A percentile compares a stretch with the other conserved stretches of the same genome.
Evolutionary conservation across 140 eudicot genomes (phyloP).

Genomic region (Eryngium alpinum): DNA sequence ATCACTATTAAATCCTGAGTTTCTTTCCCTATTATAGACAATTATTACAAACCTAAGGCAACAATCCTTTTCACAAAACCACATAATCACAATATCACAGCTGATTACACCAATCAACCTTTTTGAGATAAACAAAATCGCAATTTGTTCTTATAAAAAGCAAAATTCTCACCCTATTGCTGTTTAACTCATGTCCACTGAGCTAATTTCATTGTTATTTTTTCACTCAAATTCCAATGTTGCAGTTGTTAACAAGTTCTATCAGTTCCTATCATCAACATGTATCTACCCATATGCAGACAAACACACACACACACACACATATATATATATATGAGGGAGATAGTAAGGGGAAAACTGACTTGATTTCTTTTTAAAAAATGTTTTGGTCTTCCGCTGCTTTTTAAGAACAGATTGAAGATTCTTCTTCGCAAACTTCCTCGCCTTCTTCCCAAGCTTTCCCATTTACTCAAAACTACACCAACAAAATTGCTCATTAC

Average conservation of each 20-base stretch:
- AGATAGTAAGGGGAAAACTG: background rate
- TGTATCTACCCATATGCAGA: too few species aligned
- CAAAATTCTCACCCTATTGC: too few species aligned
- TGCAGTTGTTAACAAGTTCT: too few species aligned
- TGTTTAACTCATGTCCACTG: too few species aligned
- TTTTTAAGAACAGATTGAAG: slow-evolving; percentile 57
- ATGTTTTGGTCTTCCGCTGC: slow-evolving; percentile 56
- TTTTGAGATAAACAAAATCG: too few species aligned
- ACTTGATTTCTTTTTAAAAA: slow-evolving; percentile 59
- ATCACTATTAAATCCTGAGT: background rate
- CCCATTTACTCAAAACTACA: slow-evolving; percentile 45
- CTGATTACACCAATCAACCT: too few species aligned
- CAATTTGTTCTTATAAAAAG: too few species aligned
- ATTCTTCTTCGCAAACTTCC: slow-evolving; percentile 92
- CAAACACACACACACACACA: too few species aligned
- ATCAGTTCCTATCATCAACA: too few species aligned
- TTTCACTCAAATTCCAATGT: too few species aligned
- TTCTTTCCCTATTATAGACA: background rate
- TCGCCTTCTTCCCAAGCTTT: slow-evolving; percentile 94
- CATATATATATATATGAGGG: background rate
- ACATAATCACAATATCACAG: background rate
- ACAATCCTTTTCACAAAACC: background rate
- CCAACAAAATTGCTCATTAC: background rate
- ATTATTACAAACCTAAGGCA: background rate
- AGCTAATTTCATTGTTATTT: too few species aligned